phyloP scores from a whole-genome alignment of 768 basidiomycete genomes.

The Arthromyces matolae region DNA sequence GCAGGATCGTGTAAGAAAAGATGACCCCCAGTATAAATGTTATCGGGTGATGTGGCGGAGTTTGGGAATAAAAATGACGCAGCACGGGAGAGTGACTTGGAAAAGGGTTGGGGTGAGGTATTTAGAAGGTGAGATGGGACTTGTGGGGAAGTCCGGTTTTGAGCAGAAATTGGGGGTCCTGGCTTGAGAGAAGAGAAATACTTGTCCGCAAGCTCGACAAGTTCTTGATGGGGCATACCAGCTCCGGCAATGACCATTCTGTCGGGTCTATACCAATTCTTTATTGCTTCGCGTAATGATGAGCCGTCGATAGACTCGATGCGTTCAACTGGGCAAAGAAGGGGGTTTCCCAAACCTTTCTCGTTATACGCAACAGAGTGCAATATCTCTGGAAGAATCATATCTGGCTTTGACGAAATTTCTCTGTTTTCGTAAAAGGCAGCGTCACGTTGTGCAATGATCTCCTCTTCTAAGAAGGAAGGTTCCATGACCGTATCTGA shows the following conservation, averaged over 20 bases:
- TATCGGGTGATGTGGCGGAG: slow-evolving; percentile 30
- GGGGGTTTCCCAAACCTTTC: slow-evolving; percentile 82
- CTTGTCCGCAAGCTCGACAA: slow-evolving; percentile 82
- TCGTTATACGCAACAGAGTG: slow-evolving; percentile 81
- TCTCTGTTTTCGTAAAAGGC: slow-evolving; percentile 90
- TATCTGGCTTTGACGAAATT: slow-evolving; percentile 83
- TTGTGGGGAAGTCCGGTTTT: slow-evolving; percentile 28
- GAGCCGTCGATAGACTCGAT: slow-evolving; percentile 62
- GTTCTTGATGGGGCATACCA: slow-evolving; percentile 85
- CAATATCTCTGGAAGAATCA: slow-evolving; percentile 87
- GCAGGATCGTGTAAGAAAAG: slow-evolving; percentile 56
- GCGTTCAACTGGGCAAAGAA: slow-evolving; percentile 85
- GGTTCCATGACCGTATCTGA: slow-evolving; percentile 88
- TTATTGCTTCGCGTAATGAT: slow-evolving; percentile 60
- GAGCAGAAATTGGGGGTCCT: slow-evolving; percentile 23
- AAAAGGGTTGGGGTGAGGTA: slow-evolving; percentile 47
- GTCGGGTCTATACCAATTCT: slow-evolving; percentile 88
- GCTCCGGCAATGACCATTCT: slow-evolving; percentile 94
- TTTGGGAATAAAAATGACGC: slow-evolving; percentile 71
- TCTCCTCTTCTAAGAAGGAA: slow-evolving; percentile 69
- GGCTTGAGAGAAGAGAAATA: slow-evolving; percentile 72
- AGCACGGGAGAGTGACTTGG: slow-evolving; percentile 71
- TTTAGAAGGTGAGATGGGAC: slow-evolving; percentile 58
- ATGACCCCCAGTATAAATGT: slow-evolving; percentile 85
- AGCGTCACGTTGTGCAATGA: slow-evolving; percentile 80